These are phyloP conservation scores for Centella asiatica DNA, from an alignment of 129 eudicot species.

Conservation along the genomic window DNA sequence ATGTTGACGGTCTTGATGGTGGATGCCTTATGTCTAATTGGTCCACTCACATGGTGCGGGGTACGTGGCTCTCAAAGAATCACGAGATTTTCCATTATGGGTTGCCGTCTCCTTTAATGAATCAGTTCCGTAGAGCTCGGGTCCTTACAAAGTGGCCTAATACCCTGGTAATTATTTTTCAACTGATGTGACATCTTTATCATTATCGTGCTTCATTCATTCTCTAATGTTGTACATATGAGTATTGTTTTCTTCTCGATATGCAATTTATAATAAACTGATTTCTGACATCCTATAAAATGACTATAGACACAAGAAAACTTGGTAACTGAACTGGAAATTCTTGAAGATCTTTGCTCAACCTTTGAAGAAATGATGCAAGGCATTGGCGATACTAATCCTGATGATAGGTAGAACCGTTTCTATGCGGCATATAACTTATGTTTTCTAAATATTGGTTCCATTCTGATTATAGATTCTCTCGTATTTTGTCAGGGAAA, in stretches of 20 bases:
- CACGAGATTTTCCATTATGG: slow-evolving; percentile 68
- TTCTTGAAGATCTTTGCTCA: slow-evolving; percentile 50
- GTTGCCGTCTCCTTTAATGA: slow-evolving; percentile 60
- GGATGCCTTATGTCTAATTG: slow-evolving; percentile 28
- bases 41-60: slow-evolving; percentile 80
- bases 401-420: slow-evolving; percentile 39
- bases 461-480: slow-evolving; percentile 1
- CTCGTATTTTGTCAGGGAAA: slow-evolving; percentile 37
- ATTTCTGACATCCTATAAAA: not conserved
- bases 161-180: slow-evolving; percentile 29
- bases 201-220: not conserved
- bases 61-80: slow-evolving; percentile 76
- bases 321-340: slow-evolving; percentile 52
- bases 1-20: slow-evolving; percentile 30
- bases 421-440: not conserved
- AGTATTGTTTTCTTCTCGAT: not conserved
- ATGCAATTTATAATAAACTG: not conserved
- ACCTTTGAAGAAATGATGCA: slow-evolving; percentile 63
- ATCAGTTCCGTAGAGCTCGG: slow-evolving; percentile 48
- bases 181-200: not conserved
- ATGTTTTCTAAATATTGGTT: not conserved
- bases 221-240: not conserved
- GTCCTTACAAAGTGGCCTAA: slow-evolving; percentile 18
- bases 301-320: slow-evolving; percentile 41
- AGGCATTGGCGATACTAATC: slow-evolving; percentile 31